These are phyloP conservation scores for Calonectria naviculata DNA, from an alignment of 2,329 filamentous ascomycete species.

Conservation along the genomic window DNA sequence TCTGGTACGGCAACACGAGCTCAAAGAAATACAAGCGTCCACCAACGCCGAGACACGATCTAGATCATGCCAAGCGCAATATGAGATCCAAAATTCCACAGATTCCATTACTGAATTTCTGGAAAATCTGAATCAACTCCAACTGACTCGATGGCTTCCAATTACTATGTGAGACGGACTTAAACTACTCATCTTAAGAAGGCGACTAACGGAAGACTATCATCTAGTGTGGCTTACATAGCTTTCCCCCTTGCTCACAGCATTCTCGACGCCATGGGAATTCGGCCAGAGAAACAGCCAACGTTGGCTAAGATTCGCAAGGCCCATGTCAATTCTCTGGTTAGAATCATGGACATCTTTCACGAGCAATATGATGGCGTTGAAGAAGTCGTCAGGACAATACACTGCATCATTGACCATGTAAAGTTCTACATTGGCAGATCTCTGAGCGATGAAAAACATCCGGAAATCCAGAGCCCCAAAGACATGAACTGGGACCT, in stretches of 20 bases:
- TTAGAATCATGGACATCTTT: not conserved
- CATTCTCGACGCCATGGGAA: not conserved
- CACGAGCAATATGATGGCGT: slow-evolving; percentile 9
- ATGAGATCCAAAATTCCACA: not conserved
- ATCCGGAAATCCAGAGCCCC: not conserved
- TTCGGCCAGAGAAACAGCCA: not conserved
- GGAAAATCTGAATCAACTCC: not conserved
- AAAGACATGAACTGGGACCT: not conserved
- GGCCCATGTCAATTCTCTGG: not conserved
- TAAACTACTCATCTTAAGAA: no score
- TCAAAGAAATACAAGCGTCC: not conserved
- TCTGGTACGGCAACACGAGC: not conserved
- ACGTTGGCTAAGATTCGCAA: not conserved
- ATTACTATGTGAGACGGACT: not conserved
- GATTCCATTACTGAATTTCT: not conserved
- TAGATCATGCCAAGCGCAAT: not conserved
- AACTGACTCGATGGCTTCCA: not conserved
- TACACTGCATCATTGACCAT: not conserved
- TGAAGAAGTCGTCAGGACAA: not conserved
- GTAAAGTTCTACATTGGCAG: not conserved
- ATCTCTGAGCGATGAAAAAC: not conserved
- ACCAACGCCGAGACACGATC: not conserved
- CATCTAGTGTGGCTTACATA: not conserved
- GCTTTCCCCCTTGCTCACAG: not conserved
- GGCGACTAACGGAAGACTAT: not conserved